These are phyloP conservation scores for Candida sithepensis DNA, from an alignment of 805 yeast genomes.

Conservation along the genomic window DNA sequence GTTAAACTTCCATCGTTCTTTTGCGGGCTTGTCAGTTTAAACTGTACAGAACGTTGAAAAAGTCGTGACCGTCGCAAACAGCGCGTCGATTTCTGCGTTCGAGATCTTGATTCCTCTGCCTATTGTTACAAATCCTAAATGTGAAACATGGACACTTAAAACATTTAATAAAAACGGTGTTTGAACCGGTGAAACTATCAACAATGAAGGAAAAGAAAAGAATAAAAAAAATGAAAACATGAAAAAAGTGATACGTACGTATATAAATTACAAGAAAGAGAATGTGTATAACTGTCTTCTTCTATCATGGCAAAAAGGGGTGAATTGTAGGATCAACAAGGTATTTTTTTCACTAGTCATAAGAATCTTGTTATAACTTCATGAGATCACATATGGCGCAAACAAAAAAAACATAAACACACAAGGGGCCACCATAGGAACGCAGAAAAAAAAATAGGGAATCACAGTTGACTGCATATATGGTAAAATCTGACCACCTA, in stretches of 20 bases:
- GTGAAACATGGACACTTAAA: neutral
- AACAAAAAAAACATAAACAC: neutral
- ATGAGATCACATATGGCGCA: neutral
- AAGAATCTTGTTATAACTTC: neutral
- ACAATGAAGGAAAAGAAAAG: neutral
- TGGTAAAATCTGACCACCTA: neutral
- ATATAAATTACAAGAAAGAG: conserved; percentile 1
- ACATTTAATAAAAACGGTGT: neutral
- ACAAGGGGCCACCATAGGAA: neutral
- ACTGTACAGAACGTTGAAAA: too few relatives aligned
- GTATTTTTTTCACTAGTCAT: neutral
- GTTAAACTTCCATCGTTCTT: too few relatives aligned
- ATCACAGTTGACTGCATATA: neutral
- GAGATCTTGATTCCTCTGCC: too few relatives aligned
- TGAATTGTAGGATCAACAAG: neutral
- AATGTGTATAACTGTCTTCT: neutral
- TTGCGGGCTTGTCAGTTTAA: too few relatives aligned
- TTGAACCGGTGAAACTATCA: neutral
- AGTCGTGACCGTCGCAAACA: too few relatives aligned
- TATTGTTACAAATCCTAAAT: too few relatives aligned
- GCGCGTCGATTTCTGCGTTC: too few relatives aligned
- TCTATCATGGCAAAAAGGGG: neutral
- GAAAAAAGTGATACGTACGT: neutral
- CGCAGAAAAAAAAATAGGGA: neutral
- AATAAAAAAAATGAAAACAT: neutral